Evolutionary conservation across 768 basidiomycete species (phyloP), one percentile per base, ranked within the genome.

Genomic region (Tricholoma sp.): DNA sequence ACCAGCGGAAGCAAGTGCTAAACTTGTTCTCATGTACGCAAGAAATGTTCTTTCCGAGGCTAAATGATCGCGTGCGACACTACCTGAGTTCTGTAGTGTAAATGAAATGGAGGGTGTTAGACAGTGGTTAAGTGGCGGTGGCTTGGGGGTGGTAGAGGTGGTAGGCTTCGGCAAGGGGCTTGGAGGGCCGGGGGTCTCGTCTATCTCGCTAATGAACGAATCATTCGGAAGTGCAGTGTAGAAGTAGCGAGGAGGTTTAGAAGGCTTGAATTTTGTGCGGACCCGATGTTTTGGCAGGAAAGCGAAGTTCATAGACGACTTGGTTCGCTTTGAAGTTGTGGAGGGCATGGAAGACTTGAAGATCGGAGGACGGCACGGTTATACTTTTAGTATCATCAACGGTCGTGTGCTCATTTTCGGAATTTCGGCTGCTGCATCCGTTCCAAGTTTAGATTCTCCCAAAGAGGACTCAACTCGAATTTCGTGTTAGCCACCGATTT

Each of bases 41-140:
- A 83, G 70, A 63, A 80, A 82, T 5, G 80, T 82, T 37, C 80
- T 69, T 59, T 83, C 82, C 1, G 73, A 75, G 0, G 81, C 79
- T 7, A 83, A 69, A 57, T 83, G 82, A 64, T 82, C 82, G 29
- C 82, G 68, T 7, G 80, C 81, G 37, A 82, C 81, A 49, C 74
- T 76, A 4, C 81, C 81, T 27, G 73, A 71, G 61, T 82, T 83
- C 66, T 81, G 72, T 18, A 82, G 65, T 9, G 52, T 66, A 18
- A 66, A 52, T 0, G 63, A 64, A n/a, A 64, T 39, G 10, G 32
- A 51, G 18, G 53, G 24, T 43, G 51, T 6, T 34, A 18, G 39
- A 27, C 12, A 53, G 24, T 18, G 35, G 2, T 47, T 31, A 11
- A 21, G 18, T 37, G 22, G n/a, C 14, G 21, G 16, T 21, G 37